Conservation (phyloP, 2,329 filamentous ascomycete genomes). For the Thermothelomyces thermophilus region DNA sequence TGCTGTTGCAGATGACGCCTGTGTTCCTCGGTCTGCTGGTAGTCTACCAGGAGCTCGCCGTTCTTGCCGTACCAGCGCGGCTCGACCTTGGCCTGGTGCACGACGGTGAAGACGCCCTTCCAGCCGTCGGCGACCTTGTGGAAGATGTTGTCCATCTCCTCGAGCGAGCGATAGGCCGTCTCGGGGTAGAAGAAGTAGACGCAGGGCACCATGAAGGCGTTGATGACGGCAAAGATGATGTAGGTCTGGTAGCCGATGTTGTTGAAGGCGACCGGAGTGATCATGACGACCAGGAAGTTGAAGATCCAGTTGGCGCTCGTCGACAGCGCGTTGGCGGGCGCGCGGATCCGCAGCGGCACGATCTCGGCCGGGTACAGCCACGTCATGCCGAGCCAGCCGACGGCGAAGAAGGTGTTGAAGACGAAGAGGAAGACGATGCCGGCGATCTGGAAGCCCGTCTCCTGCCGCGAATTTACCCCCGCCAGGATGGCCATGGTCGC, state of each 20-base stretch:
- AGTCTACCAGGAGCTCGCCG: slow-evolving; percentile 48
- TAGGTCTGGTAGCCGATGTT: slow-evolving; percentile 45
- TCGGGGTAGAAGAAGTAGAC: slow-evolving; percentile 60
- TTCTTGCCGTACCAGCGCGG: slow-evolving; percentile 53
- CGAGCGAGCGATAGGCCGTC: slow-evolving; percentile 56
- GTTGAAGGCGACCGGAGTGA: slow-evolving; percentile 57
- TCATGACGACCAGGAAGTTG: slow-evolving; percentile 49
- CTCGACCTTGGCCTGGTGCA: slow-evolving; percentile 39
- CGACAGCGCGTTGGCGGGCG: slow-evolving; percentile 53
- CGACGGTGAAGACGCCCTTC: slow-evolving; percentile 36
- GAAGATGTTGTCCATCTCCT: slow-evolving; percentile 62
- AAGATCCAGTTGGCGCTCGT: slow-evolving; percentile 55
- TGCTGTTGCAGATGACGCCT: neutral
- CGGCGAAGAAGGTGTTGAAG: slow-evolving; percentile 47
- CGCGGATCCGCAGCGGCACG: slow-evolving; percentile 44
- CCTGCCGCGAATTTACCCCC: slow-evolving; percentile 35
- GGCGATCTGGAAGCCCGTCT: slow-evolving; percentile 26
- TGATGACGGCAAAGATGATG: slow-evolving; percentile 61
- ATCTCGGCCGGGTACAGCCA: slow-evolving; percentile 57
- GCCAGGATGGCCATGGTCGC: slow-evolving; percentile 62
- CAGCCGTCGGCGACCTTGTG: slow-evolving; percentile 43
- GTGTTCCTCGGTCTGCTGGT: slow-evolving; percentile 32
- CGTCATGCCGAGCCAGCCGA: slow-evolving; percentile 48
- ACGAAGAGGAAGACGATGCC: slow-evolving; percentile 40
- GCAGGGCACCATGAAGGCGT: slow-evolving; percentile 50